Conservation (phyloP, 148 eudicot species). For the Vaccinium darrowii region DNA sequence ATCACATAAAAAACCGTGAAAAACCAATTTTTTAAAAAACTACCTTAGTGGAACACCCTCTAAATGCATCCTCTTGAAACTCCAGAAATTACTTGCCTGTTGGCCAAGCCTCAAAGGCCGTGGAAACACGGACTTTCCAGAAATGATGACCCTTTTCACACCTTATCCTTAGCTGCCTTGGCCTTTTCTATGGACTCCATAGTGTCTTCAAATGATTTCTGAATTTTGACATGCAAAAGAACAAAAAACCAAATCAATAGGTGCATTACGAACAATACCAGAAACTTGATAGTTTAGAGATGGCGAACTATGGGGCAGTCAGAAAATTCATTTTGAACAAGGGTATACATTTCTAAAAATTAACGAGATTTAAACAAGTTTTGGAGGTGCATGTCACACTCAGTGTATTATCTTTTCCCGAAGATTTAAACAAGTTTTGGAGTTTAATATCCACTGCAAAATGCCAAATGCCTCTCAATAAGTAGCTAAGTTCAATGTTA, state of each 20-base stretch:
- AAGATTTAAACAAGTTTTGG: not conserved
- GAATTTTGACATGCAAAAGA: not conserved
- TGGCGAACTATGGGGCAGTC: not conserved
- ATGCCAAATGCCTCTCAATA: not conserved
- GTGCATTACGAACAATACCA: not conserved
- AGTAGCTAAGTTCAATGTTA: not conserved
- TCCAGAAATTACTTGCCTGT: not conserved
- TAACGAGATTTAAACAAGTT: no score
- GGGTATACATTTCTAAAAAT: not conserved
- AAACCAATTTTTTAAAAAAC: no score
- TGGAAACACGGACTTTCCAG: not conserved
- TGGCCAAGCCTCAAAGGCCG: not conserved
- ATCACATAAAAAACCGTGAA: no score
- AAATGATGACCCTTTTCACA: slow-evolving; percentile 4
- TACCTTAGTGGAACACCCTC: not conserved
- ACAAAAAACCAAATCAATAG: not conserved
- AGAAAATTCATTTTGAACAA: not conserved
- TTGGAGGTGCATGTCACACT: not conserved
- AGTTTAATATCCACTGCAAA: not conserved
- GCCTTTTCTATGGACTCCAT: slow-evolving; percentile 31
- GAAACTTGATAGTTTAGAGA: not conserved
- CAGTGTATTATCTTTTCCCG: not conserved
- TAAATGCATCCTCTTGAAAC: not conserved
- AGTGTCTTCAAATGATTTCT: slow-evolving; percentile 46
- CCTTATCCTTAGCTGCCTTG: slow-evolving; percentile 24